Percentiles rank a stretch among this genome's conserved stretches.
These are phyloP conservation scores for Mucor racemosus DNA, from an alignment of 371 early-diverging fungal species.

Conservation along the genomic window DNA sequence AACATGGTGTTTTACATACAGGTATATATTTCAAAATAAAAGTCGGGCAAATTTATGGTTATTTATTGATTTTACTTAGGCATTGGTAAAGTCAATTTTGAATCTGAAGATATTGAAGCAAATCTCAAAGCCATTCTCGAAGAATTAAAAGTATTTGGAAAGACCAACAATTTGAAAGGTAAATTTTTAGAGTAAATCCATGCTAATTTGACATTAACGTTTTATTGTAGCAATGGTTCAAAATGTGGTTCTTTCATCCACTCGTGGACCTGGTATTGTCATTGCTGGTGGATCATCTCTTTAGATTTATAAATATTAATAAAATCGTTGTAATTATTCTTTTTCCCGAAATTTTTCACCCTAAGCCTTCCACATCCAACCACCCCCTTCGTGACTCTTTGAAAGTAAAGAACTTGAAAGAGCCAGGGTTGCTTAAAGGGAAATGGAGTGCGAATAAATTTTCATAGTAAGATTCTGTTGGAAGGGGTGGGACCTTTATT, in stretches of 20 bases:
- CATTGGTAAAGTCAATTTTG: conserved; percentile 59
- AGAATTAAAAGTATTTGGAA: conserved; percentile 60
- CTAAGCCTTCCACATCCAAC: neutral
- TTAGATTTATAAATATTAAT: conserved; percentile 11
- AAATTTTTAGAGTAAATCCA: conserved; percentile 1
- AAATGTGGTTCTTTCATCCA: conserved; percentile 64
- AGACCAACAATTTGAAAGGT: conserved; percentile 64
- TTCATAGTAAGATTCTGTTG: conserved; percentile 9
- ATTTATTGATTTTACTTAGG: conserved; percentile 25
- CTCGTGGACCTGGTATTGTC: conserved; percentile 65
- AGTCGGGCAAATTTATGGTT: neutral
- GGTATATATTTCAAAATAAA: conserved; percentile 37
- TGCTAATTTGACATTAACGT: no score
- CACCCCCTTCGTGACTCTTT: neutral
- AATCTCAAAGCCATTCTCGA: conserved; percentile 63
- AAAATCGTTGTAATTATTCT: neutral
- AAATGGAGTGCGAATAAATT: conserved; percentile 8
- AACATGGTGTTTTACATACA: conserved; percentile 72
- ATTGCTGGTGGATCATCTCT: conserved; percentile 39
- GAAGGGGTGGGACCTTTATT: neutral
- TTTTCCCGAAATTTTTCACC: neutral
- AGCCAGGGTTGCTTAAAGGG: conserved; percentile 4
- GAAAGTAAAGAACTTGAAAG: neutral
- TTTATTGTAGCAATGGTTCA: conserved; percentile 55
- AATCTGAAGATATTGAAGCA: conserved; percentile 59